Base-by-base conservation (phyloP, 2,329 filamentous ascomycete species). In the Paraphoma chrysanthemicola region DNA sequence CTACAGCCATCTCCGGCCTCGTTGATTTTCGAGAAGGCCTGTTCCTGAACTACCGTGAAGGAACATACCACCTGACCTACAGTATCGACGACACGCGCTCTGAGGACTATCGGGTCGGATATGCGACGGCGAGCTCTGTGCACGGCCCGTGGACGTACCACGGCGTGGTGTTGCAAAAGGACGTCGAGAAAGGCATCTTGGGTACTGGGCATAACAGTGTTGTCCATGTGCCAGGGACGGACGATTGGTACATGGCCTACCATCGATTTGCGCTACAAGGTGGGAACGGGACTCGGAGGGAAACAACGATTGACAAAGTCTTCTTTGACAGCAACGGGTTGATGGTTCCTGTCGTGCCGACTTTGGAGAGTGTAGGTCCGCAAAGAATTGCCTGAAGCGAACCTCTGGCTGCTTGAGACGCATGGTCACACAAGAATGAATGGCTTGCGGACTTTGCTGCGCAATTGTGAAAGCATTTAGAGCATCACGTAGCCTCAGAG, bases 181-280 rank as follows among this genome's bases (percentile, higher is more conserved):
- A 71, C 50, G 54, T 44, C 1, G 16, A 44, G 1, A 57, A 63
- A 51, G 69, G 67, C 0, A 72, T 72, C 9, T 17, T 72, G 5
- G 69, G 45, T 1, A 68, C 69, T 0, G 69, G 68, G 0, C 69
- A 72, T 42, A 70, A 49, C 41, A 63, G 59, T 11, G 66, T 72
- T 42, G 53, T 72, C n/a, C 64, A 71, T 29, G 66, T 72, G 0
- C 69, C 69, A 1, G 60, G 60, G 0, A 70, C 69, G 1, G 68
- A 70, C 39, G 66, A 72, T 30, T 72, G 69, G 68, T 71, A 72
- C 29, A 71, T 72, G 48, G 66, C 63, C 5, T 72, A 72, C 43
- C 68, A 72, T 39, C 67, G 69, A 4, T 72, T 71, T 31, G 57
- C 49, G 6, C 69, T 72, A 39, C 67, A 68, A 0, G 54, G 54